Evolutionary conservation across 2,329 filamentous ascomycete genomes (phyloP).

Genomic region (Cytospora mali): DNA sequence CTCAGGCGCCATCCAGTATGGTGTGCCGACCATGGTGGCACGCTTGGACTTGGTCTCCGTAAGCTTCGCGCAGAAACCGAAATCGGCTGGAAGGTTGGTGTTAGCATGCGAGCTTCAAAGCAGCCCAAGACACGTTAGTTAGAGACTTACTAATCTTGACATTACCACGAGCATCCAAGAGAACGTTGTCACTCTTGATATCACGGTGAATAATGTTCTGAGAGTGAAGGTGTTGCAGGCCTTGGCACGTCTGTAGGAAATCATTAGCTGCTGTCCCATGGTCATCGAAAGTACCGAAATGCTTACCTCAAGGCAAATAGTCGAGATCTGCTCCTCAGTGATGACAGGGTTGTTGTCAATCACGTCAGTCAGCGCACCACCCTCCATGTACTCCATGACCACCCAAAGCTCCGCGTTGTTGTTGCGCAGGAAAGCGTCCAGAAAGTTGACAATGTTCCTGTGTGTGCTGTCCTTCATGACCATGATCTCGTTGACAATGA

Average conservation of each 20-base stretch:
- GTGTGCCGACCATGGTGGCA: constrained; percentile 98
- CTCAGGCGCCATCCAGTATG: constrained; percentile 99
- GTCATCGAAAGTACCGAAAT: not conserved
- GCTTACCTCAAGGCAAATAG: constrained; percentile 91
- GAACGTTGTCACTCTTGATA: constrained; percentile 98
- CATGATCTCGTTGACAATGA: constrained; percentile 99
- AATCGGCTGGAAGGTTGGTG: constrained; percentile 72
- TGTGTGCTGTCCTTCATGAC: constrained; percentile 99
- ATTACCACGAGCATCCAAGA: constrained; percentile 89
- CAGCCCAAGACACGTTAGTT: not conserved
- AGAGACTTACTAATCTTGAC: constrained; percentile 88
- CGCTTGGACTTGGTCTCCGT: constrained; percentile 96
- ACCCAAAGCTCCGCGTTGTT: constrained; percentile 97
- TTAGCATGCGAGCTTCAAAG: constrained; percentile 33
- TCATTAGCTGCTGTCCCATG: constrained; percentile 3
- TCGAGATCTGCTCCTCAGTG: constrained; percentile 95
- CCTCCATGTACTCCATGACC: constrained; percentile 99
- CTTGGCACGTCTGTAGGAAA: constrained; percentile 79
- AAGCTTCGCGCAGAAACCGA: constrained; percentile 98
- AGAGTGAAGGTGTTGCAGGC: constrained; percentile 88
- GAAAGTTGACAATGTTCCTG: constrained; percentile 97
- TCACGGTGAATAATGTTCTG: constrained; percentile 99
- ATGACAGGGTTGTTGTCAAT: constrained; percentile 97
- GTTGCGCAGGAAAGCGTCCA: constrained; percentile 95
- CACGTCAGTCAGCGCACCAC: constrained; percentile 93